Evolutionary conservation across 78 protist genomes (phyloP).

Genomic region (Bodo saltans): DNA sequence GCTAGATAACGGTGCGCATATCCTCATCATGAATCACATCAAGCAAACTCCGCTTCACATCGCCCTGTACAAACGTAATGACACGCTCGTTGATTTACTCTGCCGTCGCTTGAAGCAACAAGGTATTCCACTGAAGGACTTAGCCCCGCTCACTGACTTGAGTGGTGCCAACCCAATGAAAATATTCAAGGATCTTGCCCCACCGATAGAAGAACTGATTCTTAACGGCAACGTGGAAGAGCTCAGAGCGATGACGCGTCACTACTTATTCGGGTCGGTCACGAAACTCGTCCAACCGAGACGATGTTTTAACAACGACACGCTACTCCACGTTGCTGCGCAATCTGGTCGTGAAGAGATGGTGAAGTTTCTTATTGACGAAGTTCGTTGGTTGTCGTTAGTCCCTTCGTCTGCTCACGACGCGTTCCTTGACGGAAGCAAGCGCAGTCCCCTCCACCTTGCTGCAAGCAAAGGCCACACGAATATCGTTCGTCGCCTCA

Average conservation of each 20-base stretch:
- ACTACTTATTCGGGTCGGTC: constrained; percentile 11
- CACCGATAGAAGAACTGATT: neutral
- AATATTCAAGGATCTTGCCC: constrained; percentile 5
- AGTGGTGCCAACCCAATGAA: neutral
- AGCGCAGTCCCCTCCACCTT: constrained; percentile 22
- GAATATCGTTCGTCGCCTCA: neutral
- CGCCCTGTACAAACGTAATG: constrained; percentile 10
- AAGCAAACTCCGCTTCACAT: constrained; percentile 4
- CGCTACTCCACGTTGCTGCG: constrained; percentile 5
- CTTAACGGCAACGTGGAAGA: neutral
- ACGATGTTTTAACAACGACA: neutral
- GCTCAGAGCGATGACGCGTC: neutral
- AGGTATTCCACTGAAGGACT: neutral
- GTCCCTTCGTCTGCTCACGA: neutral
- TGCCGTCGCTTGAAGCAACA: neutral
- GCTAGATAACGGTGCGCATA: constrained; percentile 15
- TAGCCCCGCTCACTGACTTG: neutral
- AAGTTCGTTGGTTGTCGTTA: too few species aligned
- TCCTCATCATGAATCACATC: neutral
- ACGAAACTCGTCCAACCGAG: neutral
- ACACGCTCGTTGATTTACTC: neutral
- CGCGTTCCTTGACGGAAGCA: neutral
- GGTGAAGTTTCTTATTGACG: neutral
- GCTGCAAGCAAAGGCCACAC: neutral
- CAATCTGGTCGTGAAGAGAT: neutral